Conservation (phyloP, 106 monocot genomes). For the Vanilla planifolia region DNA sequence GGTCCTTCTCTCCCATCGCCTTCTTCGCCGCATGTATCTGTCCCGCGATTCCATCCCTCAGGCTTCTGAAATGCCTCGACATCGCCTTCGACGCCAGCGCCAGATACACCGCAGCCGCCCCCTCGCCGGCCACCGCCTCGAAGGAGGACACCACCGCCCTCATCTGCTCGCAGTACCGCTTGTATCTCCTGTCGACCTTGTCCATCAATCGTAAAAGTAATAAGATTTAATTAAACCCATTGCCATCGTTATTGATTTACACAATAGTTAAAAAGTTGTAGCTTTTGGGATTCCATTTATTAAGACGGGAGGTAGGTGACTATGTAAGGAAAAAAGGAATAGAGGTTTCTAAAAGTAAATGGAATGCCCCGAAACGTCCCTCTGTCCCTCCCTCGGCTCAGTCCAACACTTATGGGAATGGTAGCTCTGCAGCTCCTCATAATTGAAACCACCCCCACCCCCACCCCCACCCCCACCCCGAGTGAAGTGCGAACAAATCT, state of each 20-base stretch:
- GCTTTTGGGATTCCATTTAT: conserved; percentile 1
- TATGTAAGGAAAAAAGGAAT: conserved; percentile 32
- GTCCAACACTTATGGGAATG: conserved; percentile 22
- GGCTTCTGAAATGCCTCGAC: conserved; percentile 71
- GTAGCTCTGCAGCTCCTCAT: conserved; percentile 13
- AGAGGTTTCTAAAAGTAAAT: conserved; percentile 52
- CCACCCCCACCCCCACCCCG: not conserved
- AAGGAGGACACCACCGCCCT: conserved; percentile 46
- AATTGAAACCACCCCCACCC: conserved; percentile 16
- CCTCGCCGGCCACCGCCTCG: conserved; percentile 66
- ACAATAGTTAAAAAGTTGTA: not conserved
- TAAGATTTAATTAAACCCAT: no score
- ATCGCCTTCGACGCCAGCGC: conserved; percentile 72
- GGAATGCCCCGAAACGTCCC: conserved; percentile 22
- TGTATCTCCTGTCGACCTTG: conserved; percentile 75
- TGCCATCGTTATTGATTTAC: no score
- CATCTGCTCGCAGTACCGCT: conserved; percentile 77
- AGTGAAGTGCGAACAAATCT: no score
- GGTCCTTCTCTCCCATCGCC: conserved; percentile 66
- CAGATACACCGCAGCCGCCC: conserved; percentile 52
- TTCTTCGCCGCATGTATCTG: conserved; percentile 58
- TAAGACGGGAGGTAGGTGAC: conserved; percentile 14
- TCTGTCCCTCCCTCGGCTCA: conserved; percentile 24
- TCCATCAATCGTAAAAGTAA: not conserved
- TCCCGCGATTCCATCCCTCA: conserved; percentile 66